These are phyloP conservation scores for Apiotrichum mycotoxinovorans DNA, from an alignment of 1,284 basidiomycete species.

Conservation along the genomic window DNA sequence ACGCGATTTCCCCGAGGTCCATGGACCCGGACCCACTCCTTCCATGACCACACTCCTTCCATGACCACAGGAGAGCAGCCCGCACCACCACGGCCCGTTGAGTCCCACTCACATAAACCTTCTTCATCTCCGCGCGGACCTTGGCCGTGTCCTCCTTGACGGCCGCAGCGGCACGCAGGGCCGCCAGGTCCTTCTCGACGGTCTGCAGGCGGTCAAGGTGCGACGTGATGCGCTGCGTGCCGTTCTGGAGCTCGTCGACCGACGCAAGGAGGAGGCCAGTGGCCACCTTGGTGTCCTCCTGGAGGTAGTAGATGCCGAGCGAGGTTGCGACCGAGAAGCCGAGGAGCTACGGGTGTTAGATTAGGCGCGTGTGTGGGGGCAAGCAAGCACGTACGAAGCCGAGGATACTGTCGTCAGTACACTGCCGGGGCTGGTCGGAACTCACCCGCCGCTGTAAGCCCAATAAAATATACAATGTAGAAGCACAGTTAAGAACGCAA, in stretches of 20 bases:
- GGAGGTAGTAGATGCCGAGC: conserved; percentile 76
- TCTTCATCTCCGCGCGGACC: conserved; percentile 75
- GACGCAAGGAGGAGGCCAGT: conserved; percentile 76
- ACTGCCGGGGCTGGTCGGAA: conserved; percentile 3
- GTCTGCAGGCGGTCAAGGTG: conserved; percentile 80
- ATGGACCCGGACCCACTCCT: no score
- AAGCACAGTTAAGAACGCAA: not conserved
- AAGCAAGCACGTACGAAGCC: conserved; percentile 61
- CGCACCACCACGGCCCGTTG: no score
- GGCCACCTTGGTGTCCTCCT: conserved; percentile 85
- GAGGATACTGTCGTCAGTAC: conserved; percentile 60
- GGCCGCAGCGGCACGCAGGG: conserved; percentile 62
- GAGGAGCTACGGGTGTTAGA: conserved; percentile 70
- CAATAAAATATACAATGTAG: not conserved
- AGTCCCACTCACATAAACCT: conserved; percentile 63
- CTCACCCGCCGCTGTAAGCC: conserved; percentile 63
- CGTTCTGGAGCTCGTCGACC: conserved; percentile 77
- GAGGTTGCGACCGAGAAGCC: conserved; percentile 26
- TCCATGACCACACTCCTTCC: no score
- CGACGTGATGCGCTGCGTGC: conserved; percentile 76
- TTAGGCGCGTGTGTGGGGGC: not conserved
- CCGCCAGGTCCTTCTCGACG: conserved; percentile 82
- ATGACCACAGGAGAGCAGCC: no score
- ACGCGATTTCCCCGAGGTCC: no score
- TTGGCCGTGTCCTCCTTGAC: conserved; percentile 73